These are phyloP conservation scores for Candida smagusa DNA, from an alignment of 1,139 yeast species.

Conservation along the genomic window DNA sequence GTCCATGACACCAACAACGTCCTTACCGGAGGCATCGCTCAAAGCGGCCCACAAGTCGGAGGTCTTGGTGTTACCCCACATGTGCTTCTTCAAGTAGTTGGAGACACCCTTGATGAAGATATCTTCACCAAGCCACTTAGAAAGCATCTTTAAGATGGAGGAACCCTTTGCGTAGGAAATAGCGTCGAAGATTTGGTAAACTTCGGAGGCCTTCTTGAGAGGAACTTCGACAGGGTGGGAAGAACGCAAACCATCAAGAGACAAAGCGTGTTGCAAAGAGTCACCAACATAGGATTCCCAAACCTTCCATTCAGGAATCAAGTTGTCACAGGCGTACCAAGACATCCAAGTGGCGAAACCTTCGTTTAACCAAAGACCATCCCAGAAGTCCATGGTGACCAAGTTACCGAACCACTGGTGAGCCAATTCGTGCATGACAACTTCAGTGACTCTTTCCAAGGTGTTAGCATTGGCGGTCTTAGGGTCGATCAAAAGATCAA, in stretches of 20 bases:
- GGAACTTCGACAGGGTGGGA: conserved; percentile 62
- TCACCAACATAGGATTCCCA: conserved; percentile 53
- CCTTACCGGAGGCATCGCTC: conserved; percentile 20
- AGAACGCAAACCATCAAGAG: conserved; percentile 50
- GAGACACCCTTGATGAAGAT: conserved; percentile 26
- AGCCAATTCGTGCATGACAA: conserved; percentile 60
- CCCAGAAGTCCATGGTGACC: conserved; percentile 66
- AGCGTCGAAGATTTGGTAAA: conserved; percentile 56
- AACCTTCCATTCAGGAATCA: conserved; percentile 58
- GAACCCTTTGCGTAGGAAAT: conserved; percentile 38
- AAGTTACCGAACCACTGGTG: conserved; percentile 66
- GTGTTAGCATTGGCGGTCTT: conserved; percentile 41
- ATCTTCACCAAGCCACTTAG: conserved; percentile 24
- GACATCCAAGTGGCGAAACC: conserved; percentile 72
- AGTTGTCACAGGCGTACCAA: conserved; percentile 65
- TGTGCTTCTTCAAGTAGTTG: conserved; percentile 22
- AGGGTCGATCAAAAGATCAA: conserved; percentile 50
- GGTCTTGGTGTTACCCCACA: conserved; percentile 27
- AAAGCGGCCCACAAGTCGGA: conserved; percentile 26
- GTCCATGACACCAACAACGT: conserved; percentile 24
- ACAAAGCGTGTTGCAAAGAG: conserved; percentile 49
- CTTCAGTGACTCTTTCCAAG: conserved; percentile 54
- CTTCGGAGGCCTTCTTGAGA: conserved; percentile 50
- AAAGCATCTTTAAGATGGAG: conserved; percentile 26
- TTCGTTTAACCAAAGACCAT: conserved; percentile 61